Evolutionary conservation across 805 yeast genomes (phyloP).

Genomic region (Cyberlindnera maritima): DNA sequence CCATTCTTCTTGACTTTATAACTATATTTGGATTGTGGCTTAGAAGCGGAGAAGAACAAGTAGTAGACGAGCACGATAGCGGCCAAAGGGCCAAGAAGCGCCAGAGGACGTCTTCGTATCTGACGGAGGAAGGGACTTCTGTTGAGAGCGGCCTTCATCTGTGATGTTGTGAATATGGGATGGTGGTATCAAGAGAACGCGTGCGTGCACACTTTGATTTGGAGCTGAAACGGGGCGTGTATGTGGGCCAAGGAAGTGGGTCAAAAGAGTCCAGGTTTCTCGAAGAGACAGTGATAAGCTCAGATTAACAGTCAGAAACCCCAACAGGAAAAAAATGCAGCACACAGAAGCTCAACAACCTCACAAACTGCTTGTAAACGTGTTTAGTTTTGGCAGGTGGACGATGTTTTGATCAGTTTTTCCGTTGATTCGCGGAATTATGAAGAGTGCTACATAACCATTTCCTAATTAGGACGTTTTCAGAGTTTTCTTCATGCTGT

Average conservation of each 20-base stretch:
- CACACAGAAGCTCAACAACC: not conserved
- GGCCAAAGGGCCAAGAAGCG: conserved; percentile 45
- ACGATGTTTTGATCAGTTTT: conserved; percentile 7
- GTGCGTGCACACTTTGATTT: not conserved
- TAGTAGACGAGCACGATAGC: conserved; percentile 40
- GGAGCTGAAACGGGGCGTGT: not conserved
- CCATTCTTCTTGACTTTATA: conserved; percentile 28
- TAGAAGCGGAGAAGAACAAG: conserved; percentile 37
- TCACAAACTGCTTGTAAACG: not conserved
- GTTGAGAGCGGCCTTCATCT: conserved; percentile 27
- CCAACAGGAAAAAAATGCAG: too few species aligned
- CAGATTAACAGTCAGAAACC: too few species aligned
- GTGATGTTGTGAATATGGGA: not conserved
- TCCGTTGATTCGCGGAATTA: not conserved
- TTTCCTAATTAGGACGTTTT: not conserved
- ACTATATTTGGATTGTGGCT: conserved; percentile 25
- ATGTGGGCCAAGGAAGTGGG: not conserved
- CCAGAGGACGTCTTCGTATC: conserved; percentile 59
- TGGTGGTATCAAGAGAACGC: conserved; percentile 1
- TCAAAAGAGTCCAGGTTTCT: too few species aligned
- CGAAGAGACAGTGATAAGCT: too few species aligned
- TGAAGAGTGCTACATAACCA: not conserved
- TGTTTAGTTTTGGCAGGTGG: not conserved
- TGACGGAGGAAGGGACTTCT: conserved; percentile 41
- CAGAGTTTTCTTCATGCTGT: too few species aligned